phyloP scores from a whole-genome alignment of 179 eudicot species.

The Silene noctiflora region DNA sequence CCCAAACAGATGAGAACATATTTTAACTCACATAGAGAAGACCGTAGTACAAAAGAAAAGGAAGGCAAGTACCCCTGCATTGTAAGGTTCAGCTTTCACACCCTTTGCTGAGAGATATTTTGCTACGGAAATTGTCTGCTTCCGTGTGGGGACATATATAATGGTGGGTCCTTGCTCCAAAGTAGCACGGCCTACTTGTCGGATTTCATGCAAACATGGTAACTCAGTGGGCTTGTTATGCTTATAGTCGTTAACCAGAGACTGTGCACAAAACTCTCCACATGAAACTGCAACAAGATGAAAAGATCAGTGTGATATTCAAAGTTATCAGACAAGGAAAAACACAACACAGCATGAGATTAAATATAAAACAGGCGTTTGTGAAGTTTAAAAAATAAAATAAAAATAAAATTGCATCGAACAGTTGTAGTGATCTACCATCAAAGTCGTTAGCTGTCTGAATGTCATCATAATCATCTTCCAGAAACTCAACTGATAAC shows the following conservation, averaged over 20 bases:
- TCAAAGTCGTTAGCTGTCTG: slow-evolving; percentile 71
- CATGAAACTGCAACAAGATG: slow-evolving; percentile 56
- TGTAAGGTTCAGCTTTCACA: slow-evolving; percentile 84
- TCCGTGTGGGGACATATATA: slow-evolving; percentile 82
- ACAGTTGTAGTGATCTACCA: slow-evolving; percentile 41
- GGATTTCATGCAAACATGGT: slow-evolving; percentile 27
- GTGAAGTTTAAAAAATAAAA: background rate
- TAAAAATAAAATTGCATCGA: background rate
- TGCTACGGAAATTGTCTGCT: slow-evolving; percentile 59
- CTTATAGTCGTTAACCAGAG: slow-evolving; percentile 27
- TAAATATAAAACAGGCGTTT: background rate
- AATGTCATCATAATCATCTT: slow-evolving; percentile 75
- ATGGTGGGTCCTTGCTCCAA: slow-evolving; percentile 68
- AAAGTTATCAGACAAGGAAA: background rate
- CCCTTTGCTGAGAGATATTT: slow-evolving; percentile 60
- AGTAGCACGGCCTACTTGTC: slow-evolving; percentile 26
- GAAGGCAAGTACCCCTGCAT: slow-evolving; percentile 56
- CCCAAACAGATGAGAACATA: background rate
- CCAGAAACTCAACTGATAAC: slow-evolving; percentile 75
- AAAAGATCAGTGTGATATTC: background rate
- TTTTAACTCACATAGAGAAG: background rate
- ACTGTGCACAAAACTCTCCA: slow-evolving; percentile 69
- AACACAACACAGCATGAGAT: background rate
- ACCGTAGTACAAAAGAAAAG: background rate
- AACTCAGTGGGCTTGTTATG: slow-evolving; percentile 26